Percentiles rank a stretch among this genome's conserved stretches.
phyloP scores from a whole-genome alignment of 768 basidiomycete genomes.

The Fomitopsis pulvina region DNA sequence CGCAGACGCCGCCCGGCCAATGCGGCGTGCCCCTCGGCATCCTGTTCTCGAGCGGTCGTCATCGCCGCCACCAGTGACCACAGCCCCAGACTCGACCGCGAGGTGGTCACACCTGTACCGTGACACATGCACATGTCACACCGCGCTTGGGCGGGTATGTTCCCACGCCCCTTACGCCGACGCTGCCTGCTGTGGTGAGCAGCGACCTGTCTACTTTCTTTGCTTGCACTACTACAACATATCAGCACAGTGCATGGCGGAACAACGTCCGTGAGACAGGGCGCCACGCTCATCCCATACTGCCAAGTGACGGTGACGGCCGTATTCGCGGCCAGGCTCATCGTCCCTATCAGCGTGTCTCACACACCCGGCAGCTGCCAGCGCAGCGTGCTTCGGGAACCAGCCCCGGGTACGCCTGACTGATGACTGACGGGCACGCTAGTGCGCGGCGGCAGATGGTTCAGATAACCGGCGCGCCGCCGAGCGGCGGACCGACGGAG shows the following conservation, averaged over 20 bases:
- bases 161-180: neutral
- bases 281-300: neutral
- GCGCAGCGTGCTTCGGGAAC: slow-evolving; percentile 3
- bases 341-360: slow-evolving; percentile 2
- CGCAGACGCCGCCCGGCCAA: slow-evolving; percentile 36
- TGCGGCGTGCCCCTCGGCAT: slow-evolving; percentile 41
- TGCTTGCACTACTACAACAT: neutral
- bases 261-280: neutral
- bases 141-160: neutral
- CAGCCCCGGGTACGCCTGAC: neutral
- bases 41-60: slow-evolving; percentile 62
- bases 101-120: slow-evolving; percentile 6
- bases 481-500: neutral
- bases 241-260: neutral
- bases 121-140: slow-evolving; percentile 6
- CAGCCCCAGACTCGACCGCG: neutral
- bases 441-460: neutral
- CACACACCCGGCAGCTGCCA: neutral
- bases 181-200: neutral
- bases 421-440: neutral
- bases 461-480: neutral
- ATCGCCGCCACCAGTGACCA: slow-evolving; percentile 30
- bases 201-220: neutral
- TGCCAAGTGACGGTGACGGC: neutral
- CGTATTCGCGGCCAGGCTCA: neutral